Base-by-base conservation (phyloP, 352 stramenopile species). In the Globisporangium polare region DNA sequence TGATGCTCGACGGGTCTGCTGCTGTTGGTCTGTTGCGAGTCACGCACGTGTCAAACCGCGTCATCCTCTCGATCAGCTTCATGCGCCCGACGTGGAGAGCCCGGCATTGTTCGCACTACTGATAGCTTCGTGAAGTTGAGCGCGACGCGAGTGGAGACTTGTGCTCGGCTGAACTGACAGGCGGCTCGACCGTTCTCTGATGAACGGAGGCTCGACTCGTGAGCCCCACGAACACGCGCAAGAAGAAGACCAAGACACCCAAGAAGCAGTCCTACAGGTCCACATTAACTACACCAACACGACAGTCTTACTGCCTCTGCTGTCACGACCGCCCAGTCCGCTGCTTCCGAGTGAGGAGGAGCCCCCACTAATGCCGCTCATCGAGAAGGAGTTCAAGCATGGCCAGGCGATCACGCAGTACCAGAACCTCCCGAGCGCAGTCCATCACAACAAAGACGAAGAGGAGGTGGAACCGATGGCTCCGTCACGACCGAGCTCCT, bases 301-400 rank as follows among this genome's bases (percentile, higher is more conserved):
- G 15, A 24, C 24, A 43, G 22, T 31, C 3, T 12, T 42, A 3
- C 39, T 9, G 8, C 54, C 18, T 33, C 27, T 42, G 17, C 27
- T 55, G 17, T 1, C 22, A 18, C 49, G 18, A 55, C 27, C 9
- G 7, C 9, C 17, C 7, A 12, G 7, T 27, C 27, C 8, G 27
- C 49, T 26, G 4, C 47, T 53, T 18, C 6, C 6, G 13, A 37
- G 47, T 53, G 26, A 39, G 2, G 33, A 51, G 37, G 33, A 51
- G 37, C 22, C 39, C 24, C 20, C 10, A 50, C 39, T 27, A 4
- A 52, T 52, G 54, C 41, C 39, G 20, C 26, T 37, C 18, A 42
- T 42, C n/a, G 26, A 60, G 5, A 52, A 39, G 41, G 54, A 52
- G 26, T n/a, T 41, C 39, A 35, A 42, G 54, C 39, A 53, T 27